Evolutionary conservation across 2,329 filamentous ascomycete genomes (phyloP), one percentile per base, ranked within the genome.

Genomic region (Botrytis deweyae): DNA sequence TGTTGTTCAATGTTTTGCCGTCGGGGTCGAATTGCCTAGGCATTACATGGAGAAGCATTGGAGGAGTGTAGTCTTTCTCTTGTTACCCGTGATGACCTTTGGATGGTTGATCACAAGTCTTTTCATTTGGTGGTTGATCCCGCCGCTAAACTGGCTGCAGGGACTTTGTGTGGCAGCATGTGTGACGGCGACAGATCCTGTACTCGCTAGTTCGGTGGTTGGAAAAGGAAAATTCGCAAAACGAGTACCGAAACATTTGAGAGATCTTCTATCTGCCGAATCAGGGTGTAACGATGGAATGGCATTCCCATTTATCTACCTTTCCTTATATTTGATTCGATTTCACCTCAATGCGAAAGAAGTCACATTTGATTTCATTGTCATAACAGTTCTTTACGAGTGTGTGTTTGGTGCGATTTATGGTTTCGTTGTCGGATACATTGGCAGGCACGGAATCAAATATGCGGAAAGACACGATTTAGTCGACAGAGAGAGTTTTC

Each of bases 231-330:
- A 99, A 83, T 99, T 99, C 80, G 95, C 96, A 52, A 97, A 97
- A 85, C 91, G 96, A 76, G 94, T 99, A 7, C 96, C 96, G 36
- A 98, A 98, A 86, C 96, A 99, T 90, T 85, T 99, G 84, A 89
- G 96, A 87, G 96, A 99, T 84, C 82, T 99, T 70, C 86, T 99
- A 20, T 99, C 96, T 7, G 95, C 95, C 73, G 96, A 99, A 84
- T 99, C 96, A 12, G 96, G 96, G 44, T 99, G 96, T 85, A 99
- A 99, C 87, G 96, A 99, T 82, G 96, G 96, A 84, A 99, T 99
- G 96, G 96, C 96, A 1, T 99, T 99, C 81, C 96, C 96, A 0
- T 99, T 99, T 82, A 89, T 99, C 79, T 99, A 99, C 82, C 87
- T 99, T 44, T 91, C 93, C 1, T 86, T 98, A 44, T 98, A 98